Base-by-base conservation (phyloP, 495 filamentous ascomycete genomes). In the Bathelium albidoporum region DNA sequence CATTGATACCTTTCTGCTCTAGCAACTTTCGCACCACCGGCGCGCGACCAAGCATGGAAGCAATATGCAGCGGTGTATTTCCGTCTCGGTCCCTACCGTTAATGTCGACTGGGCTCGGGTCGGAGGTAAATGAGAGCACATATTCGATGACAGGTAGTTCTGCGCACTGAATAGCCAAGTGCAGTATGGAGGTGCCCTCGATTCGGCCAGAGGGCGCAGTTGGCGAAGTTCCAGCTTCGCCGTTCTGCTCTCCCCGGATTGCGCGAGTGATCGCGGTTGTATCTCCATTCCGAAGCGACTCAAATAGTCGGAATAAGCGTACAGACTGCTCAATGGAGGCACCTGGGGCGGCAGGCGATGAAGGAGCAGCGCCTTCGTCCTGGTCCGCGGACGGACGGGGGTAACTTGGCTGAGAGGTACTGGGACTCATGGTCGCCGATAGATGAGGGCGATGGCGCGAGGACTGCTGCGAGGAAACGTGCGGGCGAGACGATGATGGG, bases 101-200 rank as follows among this genome's bases (percentile, higher is more conserved):
- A 69, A 97, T 78, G 71, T 97, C 89, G 59, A 95, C 75, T 24
- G 69, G 76, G 11, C 80, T 79, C 9, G 79, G 79, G 45, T 77
- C 77, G 12, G 84, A 85, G 55, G 85, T 82, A 4, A 72, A 73
- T 14, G 91, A 91, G 26, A 98, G 76, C 9, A 97, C 87, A 67
- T 89, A 96, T 74, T 98, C 95, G n/a, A 98, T 86, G 14, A 98
- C 91, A n/a, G 89, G 86, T 29, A 87, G 82, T 69, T 97, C 92
- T 20, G 95, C 95, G 70, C 94, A 98, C 73, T 97, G 94, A n/a
- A 97, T 89, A 29, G 94, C 92, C 59, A 98, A 78, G 73, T 97
- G 95, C 18, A 98, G 80, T 44, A 96, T 85, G 0, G 89, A 90
- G 1, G 91, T 94, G 43, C 92, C 90, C 45, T 91, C 89, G 20